These are phyloP conservation scores for Leccinum arenicola DNA, from an alignment of 768 basidiomycete species.

Conservation along the genomic window DNA sequence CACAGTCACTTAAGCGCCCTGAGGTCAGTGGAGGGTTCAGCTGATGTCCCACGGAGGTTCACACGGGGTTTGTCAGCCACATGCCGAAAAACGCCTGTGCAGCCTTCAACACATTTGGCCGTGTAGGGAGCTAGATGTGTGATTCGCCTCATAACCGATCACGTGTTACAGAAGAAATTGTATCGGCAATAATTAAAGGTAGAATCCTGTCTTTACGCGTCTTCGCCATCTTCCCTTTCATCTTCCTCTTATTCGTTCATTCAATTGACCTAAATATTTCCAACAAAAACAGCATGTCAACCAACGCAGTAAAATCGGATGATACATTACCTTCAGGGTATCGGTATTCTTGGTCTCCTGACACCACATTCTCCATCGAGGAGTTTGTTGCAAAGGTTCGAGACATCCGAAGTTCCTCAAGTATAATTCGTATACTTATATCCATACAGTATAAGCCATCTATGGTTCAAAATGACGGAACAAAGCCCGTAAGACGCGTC, in stretches of 20 bases:
- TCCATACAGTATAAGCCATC: conserved; percentile 63
- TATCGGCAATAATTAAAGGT: background rate
- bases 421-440: background rate
- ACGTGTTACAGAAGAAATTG: conserved; percentile 1
- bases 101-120: too few relatives aligned
- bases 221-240: background rate
- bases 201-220: background rate
- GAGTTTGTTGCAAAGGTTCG: conserved; percentile 56
- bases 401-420: conserved; percentile 11
- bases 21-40: too few relatives aligned
- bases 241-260: background rate
- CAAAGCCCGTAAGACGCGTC: conserved; percentile 56
- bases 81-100: too few relatives aligned
- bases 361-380: conserved; percentile 41
- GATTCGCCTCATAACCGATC: background rate
- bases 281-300: conserved; percentile 10
- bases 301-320: conserved; percentile 26
- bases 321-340: conserved; percentile 42
- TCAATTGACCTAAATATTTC: background rate
- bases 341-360: conserved; percentile 51
- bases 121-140: background rate
- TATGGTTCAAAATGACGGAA: conserved; percentile 76
- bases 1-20: too few relatives aligned
- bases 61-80: too few relatives aligned
- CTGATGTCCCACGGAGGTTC: too few relatives aligned